Base-by-base conservation (phyloP, 495 filamentous ascomycete genomes). In the Pseudoneurospora amorphoporcata region DNA sequence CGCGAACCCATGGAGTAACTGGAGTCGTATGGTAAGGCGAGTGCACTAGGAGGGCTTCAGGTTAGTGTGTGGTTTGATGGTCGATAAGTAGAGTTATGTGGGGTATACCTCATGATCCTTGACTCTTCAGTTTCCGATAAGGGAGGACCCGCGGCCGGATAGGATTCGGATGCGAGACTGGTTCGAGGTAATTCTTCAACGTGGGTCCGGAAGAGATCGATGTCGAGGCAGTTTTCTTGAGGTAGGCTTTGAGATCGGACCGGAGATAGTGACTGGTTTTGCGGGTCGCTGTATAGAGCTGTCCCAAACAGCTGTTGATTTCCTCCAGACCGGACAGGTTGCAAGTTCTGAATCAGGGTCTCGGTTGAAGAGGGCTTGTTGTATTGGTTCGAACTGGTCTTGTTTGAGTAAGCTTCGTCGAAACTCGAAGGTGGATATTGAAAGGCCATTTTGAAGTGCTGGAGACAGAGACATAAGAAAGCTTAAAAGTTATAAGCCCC, bases 331-430 rank as follows among this genome's bases (percentile, higher is more conserved):
- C 81, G 79, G 73, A 75, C 76, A 41, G 84, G 71, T 42, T 79
- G 74, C 35, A 82, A 72, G 71, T 75, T 76, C 72, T 81, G 79
- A 74, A 81, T 80, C 41, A 78, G 72, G 8, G 77, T 79, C 69
- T 77, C 77, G 75, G 81, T 81, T 39, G 81, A 78, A 35, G 82
- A 82, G 42, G 77, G 76, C 69, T 79, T 74, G 72, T 79, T 81
- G 70, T 75, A 75, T 69, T 76, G 72, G 79, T 79, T 82, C 73
- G 82, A 83, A 68, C 83, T 86, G 78, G 81, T 74, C 70, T 75
- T 81, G 68, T 78, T 81, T 85, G 80, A 84, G 84, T 83, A 83
- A 82, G 81, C 80, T 72, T 80, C 75, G 75, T 81, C 78, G 73
- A 74, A 74, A 77, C 71, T 71, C 35, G 77, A 77, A 72, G 77